These are phyloP conservation scores for Boletus patriciae DNA, from an alignment of 768 basidiomycete species.

Conservation along the genomic window DNA sequence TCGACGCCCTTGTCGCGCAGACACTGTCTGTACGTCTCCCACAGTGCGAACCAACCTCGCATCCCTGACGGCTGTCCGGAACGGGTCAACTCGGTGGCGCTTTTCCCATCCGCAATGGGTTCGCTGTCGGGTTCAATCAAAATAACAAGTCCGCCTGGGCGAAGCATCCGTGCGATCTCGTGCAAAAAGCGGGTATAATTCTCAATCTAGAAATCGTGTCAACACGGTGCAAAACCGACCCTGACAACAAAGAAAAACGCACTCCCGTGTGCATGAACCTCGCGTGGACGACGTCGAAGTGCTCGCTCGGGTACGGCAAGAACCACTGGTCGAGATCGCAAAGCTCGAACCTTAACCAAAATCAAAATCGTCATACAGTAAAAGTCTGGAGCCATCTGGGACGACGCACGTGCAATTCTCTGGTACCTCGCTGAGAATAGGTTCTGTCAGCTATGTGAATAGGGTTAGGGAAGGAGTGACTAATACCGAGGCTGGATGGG, in stretches of 20 bases:
- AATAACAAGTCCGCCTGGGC: constrained; percentile 68
- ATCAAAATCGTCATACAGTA: constrained; percentile 2
- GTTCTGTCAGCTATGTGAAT: constrained; percentile 13
- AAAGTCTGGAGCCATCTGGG: neutral
- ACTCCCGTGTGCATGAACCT: constrained; percentile 66
- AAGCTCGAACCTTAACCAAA: constrained; percentile 58
- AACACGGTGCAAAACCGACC: constrained; percentile 1
- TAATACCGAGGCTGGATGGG: constrained; percentile 69
- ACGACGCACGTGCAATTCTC: constrained; percentile 69
- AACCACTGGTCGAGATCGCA: constrained; percentile 62
- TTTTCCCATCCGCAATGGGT: constrained; percentile 49
- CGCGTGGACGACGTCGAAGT: constrained; percentile 71
- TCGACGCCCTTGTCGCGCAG: constrained; percentile 55
- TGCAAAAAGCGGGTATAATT: constrained; percentile 60
- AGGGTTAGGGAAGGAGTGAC: neutral
- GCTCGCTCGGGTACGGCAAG: constrained; percentile 60
- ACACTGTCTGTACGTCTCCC: constrained; percentile 61
- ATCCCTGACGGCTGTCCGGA: constrained; percentile 38
- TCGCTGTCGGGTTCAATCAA: constrained; percentile 61
- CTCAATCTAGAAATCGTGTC: constrained; percentile 46
- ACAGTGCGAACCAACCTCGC: constrained; percentile 62
- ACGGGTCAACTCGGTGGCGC: constrained; percentile 36
- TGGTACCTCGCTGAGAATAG: constrained; percentile 53
- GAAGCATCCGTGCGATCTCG: constrained; percentile 64
- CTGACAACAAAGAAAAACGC: constrained; percentile 12